Evolutionary conservation across 176 grass and related monocot species (phyloP).

Genomic region (Zea luxurians): DNA sequence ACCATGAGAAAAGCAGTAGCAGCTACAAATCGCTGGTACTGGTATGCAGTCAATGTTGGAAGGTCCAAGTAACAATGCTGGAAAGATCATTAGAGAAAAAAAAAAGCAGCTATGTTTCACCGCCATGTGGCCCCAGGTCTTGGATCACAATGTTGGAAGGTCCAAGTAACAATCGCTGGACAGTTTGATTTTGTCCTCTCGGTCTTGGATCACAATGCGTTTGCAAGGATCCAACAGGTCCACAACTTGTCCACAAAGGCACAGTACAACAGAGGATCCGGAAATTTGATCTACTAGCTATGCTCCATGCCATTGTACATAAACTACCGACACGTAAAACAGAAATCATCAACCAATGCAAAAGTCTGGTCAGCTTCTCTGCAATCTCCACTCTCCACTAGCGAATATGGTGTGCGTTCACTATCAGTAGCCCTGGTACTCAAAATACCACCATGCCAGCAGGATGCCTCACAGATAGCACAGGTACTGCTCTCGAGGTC

Average conservation of each 20-base stretch:
- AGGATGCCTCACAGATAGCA: background rate
- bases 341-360: slow-evolving; percentile 24
- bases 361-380: slow-evolving; percentile 15
- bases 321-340: slow-evolving; percentile 23
- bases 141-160: background rate
- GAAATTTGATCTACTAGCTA: background rate
- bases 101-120: too few species aligned
- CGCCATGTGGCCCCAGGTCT: background rate
- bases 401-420: slow-evolving; percentile 8
- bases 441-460: slow-evolving; percentile 31
- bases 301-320: slow-evolving; percentile 17
- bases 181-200: background rate
- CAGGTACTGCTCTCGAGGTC: background rate
- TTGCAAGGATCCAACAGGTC: background rate
- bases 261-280: slow-evolving; percentile 18
- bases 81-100: too few species aligned
- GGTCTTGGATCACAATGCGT: slow-evolving; percentile 20
- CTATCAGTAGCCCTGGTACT: slow-evolving; percentile 42
- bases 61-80: too few species aligned
- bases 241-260: background rate
- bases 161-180: too few species aligned
- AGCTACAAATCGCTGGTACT: too few species aligned
- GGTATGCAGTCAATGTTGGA: too few species aligned
- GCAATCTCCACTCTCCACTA: background rate
- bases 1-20: too few species aligned